Evolutionary conservation across 2,329 filamentous ascomycete genomes (phyloP), one percentile per base, ranked within the genome.

Genomic region (Colletotrichum agaves): DNA sequence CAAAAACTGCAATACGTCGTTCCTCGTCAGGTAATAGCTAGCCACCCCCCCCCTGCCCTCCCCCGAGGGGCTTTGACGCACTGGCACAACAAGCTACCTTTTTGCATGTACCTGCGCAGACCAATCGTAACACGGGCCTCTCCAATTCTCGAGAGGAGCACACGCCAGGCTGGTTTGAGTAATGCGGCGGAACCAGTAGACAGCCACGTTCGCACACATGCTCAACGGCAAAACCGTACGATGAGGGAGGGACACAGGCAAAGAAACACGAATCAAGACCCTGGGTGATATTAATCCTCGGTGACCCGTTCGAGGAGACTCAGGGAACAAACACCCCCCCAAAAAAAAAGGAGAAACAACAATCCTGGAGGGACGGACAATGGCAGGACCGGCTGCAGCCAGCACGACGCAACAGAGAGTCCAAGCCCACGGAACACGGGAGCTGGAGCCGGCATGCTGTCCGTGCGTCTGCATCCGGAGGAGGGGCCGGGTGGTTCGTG

Each of bases 391-490:
- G 37, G 44, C 15, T 15, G 21, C 61, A 39, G 56, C 33, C 23
- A 19, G 33, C 53, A 53, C 27, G 39, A 50, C n/a, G n/a, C 43
- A 15, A 27, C 39, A 46, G 60, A n/a, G 37, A 64, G 64, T 53
- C 64, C 64, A 60, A 63, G 61, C 61, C 60, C 46, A 53, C 46
- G 64, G 52, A 63, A 63, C 37, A 53, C 46, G 60, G 60, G 60
- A 64, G 64, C 64, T 67, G 61, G 46, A 67, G 52, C 64, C 60
- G 64, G 39, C 12, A 19, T 47, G 44, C 12, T 47, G 52, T 39
- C 64, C 64, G 60, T 67, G 64, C 60, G 23, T 39, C 31, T 61
- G 19, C 59, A 23, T 61, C 64, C 60, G 64, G 64, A 67, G 64
- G 61, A 67, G 64, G 60, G 61, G 64, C 64, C 64, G 64, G 44